A percentile compares a stretch with the other conserved stretches of the same genome.
phyloP scores from a whole-genome alignment of 306 rosid species.

The Cucumis hystrix region DNA sequence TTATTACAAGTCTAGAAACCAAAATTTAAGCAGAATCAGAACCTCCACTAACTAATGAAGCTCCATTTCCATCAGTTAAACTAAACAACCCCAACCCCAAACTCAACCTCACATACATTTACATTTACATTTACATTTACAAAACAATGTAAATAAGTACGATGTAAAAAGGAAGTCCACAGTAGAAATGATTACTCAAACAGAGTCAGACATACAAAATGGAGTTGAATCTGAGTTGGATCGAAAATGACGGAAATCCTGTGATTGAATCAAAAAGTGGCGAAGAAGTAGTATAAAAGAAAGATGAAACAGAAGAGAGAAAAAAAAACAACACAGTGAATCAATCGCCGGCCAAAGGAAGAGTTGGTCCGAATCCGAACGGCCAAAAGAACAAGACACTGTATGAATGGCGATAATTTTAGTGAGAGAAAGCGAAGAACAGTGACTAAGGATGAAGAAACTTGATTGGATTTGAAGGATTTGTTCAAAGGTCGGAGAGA shows the following conservation, averaged over 20 bases:
- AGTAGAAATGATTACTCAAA: not conserved
- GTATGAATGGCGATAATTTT: conserved; percentile 13
- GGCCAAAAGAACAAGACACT: not conserved
- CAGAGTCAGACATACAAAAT: not conserved
- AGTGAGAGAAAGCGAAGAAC: not conserved
- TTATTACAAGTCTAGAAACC: not conserved
- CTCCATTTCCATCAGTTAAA: not conserved
- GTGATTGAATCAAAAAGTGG: not conserved
- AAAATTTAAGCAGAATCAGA: not conserved
- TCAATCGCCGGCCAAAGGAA: conserved; percentile 22
- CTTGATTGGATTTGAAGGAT: conserved; percentile 3
- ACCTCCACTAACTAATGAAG: not conserved
- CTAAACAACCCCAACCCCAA: not conserved
- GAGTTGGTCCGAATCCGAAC: not conserved
- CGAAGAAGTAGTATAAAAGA: not conserved
- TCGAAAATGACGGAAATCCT: conserved; percentile 24
- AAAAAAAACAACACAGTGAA: conserved; percentile 18
- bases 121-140: not conserved
- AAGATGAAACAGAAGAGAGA: conserved; percentile 3
- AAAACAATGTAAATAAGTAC: not conserved
- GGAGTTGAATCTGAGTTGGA: conserved; percentile 21
- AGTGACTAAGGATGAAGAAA: not conserved
- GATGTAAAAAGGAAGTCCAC: not conserved
- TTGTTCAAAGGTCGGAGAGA: conserved; percentile 4
- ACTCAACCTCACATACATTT: not conserved